Evolutionary conservation across 345 rosid genomes (phyloP), one percentile per base, ranked within the genome.

Genomic region (Gossypium arboreum): DNA sequence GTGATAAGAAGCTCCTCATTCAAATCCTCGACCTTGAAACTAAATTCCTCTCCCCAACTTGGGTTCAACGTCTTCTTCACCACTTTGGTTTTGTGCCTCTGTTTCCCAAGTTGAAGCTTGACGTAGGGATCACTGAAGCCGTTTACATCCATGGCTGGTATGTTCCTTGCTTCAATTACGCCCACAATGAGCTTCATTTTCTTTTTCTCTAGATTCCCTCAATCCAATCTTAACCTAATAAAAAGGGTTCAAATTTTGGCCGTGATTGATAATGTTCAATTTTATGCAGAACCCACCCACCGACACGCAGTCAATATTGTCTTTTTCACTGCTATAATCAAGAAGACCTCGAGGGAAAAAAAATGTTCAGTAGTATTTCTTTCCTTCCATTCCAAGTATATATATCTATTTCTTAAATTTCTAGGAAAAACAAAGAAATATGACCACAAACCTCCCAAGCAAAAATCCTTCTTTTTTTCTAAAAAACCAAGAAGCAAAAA

Each of bases 61-160:
- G 99, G 99, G 79, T 86, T 93, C 85, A 95, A 84, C 78, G 76
- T 83, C 86, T 91, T 95, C 87, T 90, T 95, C 76, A 91, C 89
- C 74, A 91, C 99, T 83, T 89, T 91, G 75, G 98, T 91, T 75
- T 89, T 83, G 47, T 73, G 85, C 88, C 83, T 89, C 60, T 87
- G 90, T 85, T 80, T 91, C 2, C 98, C 98, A 17, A 95, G 83
- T 82, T 89, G 92, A 57, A 95, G 81, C 87, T 80, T 89, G 34
- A 90, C 98, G 72, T 95, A 95, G 2, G 98, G 98, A 79, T 93
- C 99, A 81, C 99, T 93, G 34, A 65, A 79, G 60, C 99, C 99
- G 77, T 95, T 95, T 47, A 82, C 86, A 88, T 92, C 98, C 96
- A 84, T 92, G 3, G 97, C 85, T 2, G 96, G 99, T 54, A 95